A percentile compares a stretch with the other conserved stretches of the same genome.
Conservation (phyloP, 345 rosid species). For the Hypericum perforatum region DNA sequence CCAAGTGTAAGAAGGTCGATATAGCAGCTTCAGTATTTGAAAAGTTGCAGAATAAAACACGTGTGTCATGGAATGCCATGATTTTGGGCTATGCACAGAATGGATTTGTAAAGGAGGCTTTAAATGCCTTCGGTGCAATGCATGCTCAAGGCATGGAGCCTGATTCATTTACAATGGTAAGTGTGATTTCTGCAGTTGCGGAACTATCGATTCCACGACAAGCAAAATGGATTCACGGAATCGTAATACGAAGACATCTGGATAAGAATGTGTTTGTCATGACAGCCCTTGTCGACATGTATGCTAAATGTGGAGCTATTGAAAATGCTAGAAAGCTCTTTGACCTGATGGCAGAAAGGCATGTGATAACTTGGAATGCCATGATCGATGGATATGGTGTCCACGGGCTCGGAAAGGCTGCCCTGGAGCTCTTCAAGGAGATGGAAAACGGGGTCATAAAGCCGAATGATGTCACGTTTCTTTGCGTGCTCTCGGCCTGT, state of each 20-base stretch:
- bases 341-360: slow-evolving; percentile 19
- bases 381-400: slow-evolving; percentile 26
- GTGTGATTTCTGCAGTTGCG: slow-evolving; percentile 26
- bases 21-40: slow-evolving; percentile 13
- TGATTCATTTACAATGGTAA: slow-evolving; percentile 25
- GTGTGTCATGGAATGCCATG: slow-evolving; percentile 27
- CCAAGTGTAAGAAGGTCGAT: slow-evolving; percentile 21
- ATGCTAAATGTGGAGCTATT: slow-evolving; percentile 26
- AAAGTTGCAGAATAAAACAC: slow-evolving; percentile 13
- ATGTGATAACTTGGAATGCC: slow-evolving; percentile 25
- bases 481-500: slow-evolving; percentile 21
- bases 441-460: slow-evolving; percentile 14
- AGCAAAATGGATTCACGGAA: slow-evolving; percentile 27
- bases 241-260: slow-evolving; percentile 14
- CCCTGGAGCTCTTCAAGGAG: slow-evolving; percentile 15
- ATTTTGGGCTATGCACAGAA: slow-evolving; percentile 28
- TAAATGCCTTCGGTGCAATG: slow-evolving; percentile 19
- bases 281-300: slow-evolving; percentile 28
- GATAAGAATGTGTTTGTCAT: slow-evolving; percentile 21
- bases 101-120: slow-evolving; percentile 17
- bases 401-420: slow-evolving; percentile 21
- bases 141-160: slow-evolving; percentile 14
- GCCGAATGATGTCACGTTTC: slow-evolving; percentile 21
- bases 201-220: slow-evolving; percentile 21
- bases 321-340: slow-evolving; percentile 22